Base-by-base conservation (phyloP, 2,329 filamentous ascomycete genomes). In the Sporothrix protearum region DNA sequence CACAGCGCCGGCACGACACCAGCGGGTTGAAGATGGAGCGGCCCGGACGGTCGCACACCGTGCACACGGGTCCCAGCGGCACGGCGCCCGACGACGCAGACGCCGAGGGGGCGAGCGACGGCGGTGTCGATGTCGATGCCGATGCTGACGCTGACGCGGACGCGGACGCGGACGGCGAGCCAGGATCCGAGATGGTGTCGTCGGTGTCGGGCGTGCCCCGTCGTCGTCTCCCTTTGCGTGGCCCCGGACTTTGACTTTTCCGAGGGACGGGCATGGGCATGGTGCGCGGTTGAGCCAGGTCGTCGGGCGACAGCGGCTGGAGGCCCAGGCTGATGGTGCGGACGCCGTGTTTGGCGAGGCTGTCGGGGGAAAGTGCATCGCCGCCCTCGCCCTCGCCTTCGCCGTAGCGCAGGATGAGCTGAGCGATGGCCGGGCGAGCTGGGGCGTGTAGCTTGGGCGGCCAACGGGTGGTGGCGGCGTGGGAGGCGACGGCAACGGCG, bases 1-100 rank as follows among this genome's bases (percentile, higher is more conserved):
- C 92, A 82, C 93, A 96, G 19, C 89, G 89, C 80, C 95, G 92
- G 81, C 93, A 96, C 79, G 94, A 93, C 2, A 96, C 92, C 78
- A 96, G 94, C 81, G 90, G 87, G 80, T 96, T 96, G 75, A 83
- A 42, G 0, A 49, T n/a, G 19, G 71, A 67, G 3, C 28, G 25
- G 4, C 49, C 39, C 14, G 71, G n/a, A 1, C 10, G 36, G 14
- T 3, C 36, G 36, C 66, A 71, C 9, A 25, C 67, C 3, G 30
- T 14, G 49, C 71, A 72, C 1, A 47, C 30, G 9, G 25, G 53
- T 2, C 22, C 4, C 5, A 9, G n/a, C n/a, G n/a, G n/a, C n/a
- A n/a, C n/a, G n/a, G n/a, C n/a, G n/a, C n/a, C n/a, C n/a, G n/a
- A n/a, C n/a, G n/a, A n/a, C n/a, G n/a, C n/a, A n/a, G n/a, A n/a